Conservation (phyloP, 225 moss, liverwort and hornwort genomes). For the Marchantia paleacea region DNA sequence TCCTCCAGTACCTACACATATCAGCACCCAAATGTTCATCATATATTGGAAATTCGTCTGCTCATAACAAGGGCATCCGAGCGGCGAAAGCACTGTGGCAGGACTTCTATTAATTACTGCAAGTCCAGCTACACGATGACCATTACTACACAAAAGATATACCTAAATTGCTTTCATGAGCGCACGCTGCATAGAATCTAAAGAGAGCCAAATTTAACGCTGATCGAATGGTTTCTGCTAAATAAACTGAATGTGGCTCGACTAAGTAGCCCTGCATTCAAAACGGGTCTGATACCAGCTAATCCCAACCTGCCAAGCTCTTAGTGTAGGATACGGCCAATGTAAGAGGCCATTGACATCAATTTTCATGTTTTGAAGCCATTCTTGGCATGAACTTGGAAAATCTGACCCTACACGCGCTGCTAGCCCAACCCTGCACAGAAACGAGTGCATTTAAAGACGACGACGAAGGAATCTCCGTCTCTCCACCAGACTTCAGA, state of each 20-base stretch:
- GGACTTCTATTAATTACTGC: slow-evolving; percentile 23
- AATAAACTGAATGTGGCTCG: neutral
- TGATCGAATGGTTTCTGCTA: neutral
- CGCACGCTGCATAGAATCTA: too few species aligned
- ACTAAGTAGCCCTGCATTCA: neutral
- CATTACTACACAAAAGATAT: neutral
- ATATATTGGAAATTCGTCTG: neutral
- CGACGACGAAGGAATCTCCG: neutral
- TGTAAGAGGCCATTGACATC: slow-evolving; percentile 59
- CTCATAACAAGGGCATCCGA: neutral
- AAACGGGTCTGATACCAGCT: neutral
- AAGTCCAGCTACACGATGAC: neutral
- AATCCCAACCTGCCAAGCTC: slow-evolving; percentile 84
- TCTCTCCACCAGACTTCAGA: neutral
- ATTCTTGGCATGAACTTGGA: slow-evolving; percentile 54
- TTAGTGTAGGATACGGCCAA: slow-evolving; percentile 66
- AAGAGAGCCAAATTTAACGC: neutral
- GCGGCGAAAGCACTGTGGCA: neutral
- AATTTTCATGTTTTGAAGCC: slow-evolving; percentile 68
- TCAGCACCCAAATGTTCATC: neutral
- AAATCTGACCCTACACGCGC: slow-evolving; percentile 81
- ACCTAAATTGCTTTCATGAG: neutral
- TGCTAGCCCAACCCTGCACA: slow-evolving; percentile 70
- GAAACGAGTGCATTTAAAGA: slow-evolving; percentile 13
- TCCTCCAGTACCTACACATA: slow-evolving; percentile 51